phyloP scores from a whole-genome alignment of 139 green algal species.

The Asterochloris erici region DNA sequence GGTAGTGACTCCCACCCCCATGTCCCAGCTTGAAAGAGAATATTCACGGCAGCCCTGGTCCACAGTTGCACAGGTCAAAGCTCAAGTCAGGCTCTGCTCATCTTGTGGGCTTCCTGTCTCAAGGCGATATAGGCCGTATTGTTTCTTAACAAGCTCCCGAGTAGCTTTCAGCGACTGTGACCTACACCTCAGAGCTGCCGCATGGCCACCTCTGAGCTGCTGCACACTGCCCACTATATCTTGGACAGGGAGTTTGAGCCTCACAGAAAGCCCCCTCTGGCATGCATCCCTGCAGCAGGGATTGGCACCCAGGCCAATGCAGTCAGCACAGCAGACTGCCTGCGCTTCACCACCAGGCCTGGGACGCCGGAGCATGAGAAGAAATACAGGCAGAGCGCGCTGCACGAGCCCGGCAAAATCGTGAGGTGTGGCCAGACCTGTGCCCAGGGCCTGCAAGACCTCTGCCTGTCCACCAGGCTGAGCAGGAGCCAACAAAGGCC shows the following conservation, averaged over 20 bases:
- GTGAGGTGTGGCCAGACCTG: background rate
- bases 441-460: too few species aligned
- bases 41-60: too few species aligned
- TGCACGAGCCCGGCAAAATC: slow-evolving; percentile 64
- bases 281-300: slow-evolving; percentile 15
- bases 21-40: too few species aligned
- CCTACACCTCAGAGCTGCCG: background rate
- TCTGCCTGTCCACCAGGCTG: too few species aligned
- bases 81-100: background rate
- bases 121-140: background rate
- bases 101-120: background rate
- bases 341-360: slow-evolving; percentile 28
- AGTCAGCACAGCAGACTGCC: slow-evolving; percentile 17
- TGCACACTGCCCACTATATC: background rate
- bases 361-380: slow-evolving; percentile 47
- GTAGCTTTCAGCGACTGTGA: background rate
- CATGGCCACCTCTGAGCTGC: background rate
- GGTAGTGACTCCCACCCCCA: too few species aligned
- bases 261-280: background rate
- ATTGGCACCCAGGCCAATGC: slow-evolving; percentile 4
- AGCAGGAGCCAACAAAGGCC: too few species aligned
- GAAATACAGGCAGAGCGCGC: slow-evolving; percentile 55
- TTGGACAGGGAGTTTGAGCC: background rate
- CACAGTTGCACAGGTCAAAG: too few species aligned
- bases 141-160: background rate